A percentile compares a stretch with the other conserved stretches of the same genome.
Evolutionary conservation across 2,329 filamentous ascomycete genomes (phyloP).

Genomic region (Endocalyx cinctus): DNA sequence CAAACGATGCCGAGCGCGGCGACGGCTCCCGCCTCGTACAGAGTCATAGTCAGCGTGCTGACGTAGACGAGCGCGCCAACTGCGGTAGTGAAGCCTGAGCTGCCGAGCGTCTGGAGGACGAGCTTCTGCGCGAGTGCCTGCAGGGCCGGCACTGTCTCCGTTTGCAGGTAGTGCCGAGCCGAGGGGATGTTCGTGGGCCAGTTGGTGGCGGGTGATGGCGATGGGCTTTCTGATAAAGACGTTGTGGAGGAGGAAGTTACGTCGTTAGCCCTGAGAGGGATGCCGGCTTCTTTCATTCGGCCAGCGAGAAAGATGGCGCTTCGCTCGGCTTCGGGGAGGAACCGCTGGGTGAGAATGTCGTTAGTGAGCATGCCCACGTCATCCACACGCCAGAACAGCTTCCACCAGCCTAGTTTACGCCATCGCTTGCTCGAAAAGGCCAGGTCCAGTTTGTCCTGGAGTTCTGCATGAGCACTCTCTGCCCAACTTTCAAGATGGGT

Average conservation of each 20-base stretch:
- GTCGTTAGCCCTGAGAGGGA: too few species aligned
- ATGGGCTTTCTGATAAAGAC: neutral
- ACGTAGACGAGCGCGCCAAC: conserved; percentile 54
- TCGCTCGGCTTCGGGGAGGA: conserved; percentile 74
- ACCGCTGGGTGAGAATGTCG: conserved; percentile 71
- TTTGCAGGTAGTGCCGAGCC: conserved; percentile 61
- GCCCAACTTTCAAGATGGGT: conserved; percentile 66
- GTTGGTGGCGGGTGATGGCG: conserved; percentile 25
- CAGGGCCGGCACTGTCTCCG: conserved; percentile 64
- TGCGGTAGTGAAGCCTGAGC: conserved; percentile 57
- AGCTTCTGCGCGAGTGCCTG: conserved; percentile 70
- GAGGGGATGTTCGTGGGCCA: conserved; percentile 75
- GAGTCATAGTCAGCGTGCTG: conserved; percentile 45
- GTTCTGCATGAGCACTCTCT: conserved; percentile 73
- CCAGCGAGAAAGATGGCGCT: conserved; percentile 81
- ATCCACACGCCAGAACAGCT: conserved; percentile 90
- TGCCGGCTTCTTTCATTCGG: conserved; percentile 54
- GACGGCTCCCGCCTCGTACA: conserved; percentile 60
- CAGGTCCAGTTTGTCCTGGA: conserved; percentile 72
- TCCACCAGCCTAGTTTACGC: conserved; percentile 86
- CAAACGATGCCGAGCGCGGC: conserved; percentile 57
- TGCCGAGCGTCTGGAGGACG: conserved; percentile 70
- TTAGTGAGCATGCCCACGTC: conserved; percentile 80
- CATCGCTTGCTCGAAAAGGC: conserved; percentile 74
- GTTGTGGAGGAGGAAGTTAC: conserved; percentile 3